Conservation (phyloP, 2,329 filamentous ascomycete species). For the Fonsecaea monophora region DNA sequence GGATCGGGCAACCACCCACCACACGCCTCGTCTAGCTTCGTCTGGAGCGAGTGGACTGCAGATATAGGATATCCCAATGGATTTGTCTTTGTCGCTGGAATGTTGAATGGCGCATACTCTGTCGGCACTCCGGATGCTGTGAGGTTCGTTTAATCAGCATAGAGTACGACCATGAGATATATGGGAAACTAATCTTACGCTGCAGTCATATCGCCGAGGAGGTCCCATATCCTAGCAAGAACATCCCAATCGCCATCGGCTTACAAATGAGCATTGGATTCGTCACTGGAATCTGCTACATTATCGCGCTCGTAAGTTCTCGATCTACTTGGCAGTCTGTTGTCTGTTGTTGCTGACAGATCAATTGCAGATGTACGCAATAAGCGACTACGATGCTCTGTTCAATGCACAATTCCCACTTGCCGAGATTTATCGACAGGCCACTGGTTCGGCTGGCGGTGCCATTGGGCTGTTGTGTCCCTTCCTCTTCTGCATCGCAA, state of each 20-base stretch:
- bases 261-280: constrained; percentile 58
- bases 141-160: constrained; percentile 48
- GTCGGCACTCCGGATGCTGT: constrained; percentile 71
- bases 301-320: constrained; percentile 52
- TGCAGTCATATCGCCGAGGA: constrained; percentile 71
- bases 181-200: not conserved
- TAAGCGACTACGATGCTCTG: constrained; percentile 54
- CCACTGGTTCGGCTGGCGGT: constrained; percentile 59
- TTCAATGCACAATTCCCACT: constrained; percentile 64
- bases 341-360: not conserved
- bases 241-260: constrained; percentile 59
- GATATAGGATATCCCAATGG: constrained; percentile 56
- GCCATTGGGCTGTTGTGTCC: constrained; percentile 62
- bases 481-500: constrained; percentile 60
- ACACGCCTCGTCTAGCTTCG: constrained; percentile 59
- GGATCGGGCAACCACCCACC: constrained; percentile 27
- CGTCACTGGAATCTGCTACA: constrained; percentile 56
- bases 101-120: constrained; percentile 73
- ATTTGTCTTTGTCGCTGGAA: constrained; percentile 69
- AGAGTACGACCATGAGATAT: constrained; percentile 61
- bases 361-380: constrained; percentile 58
- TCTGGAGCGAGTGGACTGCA: constrained; percentile 64
- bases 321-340: not conserved
- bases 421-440: constrained; percentile 69
- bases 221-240: constrained; percentile 66